phyloP scores from a whole-genome alignment of 805 yeast genomes.

The Candida oleophila region DNA sequence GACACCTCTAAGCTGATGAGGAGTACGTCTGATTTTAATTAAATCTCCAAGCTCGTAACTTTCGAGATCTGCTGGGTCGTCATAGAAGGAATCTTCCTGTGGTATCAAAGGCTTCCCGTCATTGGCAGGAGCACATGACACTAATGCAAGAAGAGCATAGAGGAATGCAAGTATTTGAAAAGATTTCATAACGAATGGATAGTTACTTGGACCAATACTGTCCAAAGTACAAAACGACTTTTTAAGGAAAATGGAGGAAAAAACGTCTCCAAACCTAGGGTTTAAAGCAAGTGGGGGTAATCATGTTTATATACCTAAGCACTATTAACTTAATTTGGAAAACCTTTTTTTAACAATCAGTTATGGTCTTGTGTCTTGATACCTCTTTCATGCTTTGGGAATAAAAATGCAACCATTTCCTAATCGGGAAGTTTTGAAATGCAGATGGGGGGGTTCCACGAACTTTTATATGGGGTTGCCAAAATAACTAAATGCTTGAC shows the following conservation, averaged over 20 bases:
- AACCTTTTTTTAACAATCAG: too few species aligned
- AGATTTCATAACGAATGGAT: not conserved
- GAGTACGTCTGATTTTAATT: conserved; percentile 12
- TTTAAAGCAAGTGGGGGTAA: too few species aligned
- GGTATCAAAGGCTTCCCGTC: conserved; percentile 2
- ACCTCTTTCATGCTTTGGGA: too few species aligned
- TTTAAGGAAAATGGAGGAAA: too few species aligned
- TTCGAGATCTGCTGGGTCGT: conserved; percentile 16
- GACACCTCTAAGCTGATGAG: conserved; percentile 12
- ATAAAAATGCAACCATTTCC: not conserved
- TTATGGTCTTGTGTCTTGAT: too few species aligned
- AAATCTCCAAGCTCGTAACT: conserved; percentile 12
- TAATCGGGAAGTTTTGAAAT: not conserved
- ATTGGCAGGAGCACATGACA: conserved; percentile 1
- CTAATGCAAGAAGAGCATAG: not conserved
- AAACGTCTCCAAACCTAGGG: too few species aligned
- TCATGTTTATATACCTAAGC: too few species aligned
- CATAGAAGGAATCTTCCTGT: conserved; percentile 14
- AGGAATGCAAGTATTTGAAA: not conserved
- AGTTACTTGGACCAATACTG: not conserved
- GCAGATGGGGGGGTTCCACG: not conserved
- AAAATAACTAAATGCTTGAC: too few species aligned
- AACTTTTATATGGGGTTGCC: too few species aligned
- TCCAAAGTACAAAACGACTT: too few species aligned
- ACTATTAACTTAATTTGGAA: too few species aligned